Evolutionary conservation across 805 yeast genomes (phyloP), one percentile per base, ranked within the genome.

Genomic region (Kuraishia capsulata): DNA sequence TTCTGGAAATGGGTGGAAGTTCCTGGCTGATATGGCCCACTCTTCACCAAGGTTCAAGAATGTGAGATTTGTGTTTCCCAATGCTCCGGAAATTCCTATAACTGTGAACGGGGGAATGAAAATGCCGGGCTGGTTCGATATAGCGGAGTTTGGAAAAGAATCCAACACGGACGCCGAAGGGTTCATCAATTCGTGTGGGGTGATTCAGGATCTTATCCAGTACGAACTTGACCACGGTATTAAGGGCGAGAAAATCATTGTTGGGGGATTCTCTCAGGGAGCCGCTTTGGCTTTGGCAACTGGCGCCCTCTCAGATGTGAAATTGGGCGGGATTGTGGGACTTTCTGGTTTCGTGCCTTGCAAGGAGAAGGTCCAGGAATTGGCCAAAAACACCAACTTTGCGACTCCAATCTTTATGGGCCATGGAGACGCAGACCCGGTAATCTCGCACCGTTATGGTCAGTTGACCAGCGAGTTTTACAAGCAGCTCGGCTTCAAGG

Each of bases 231-330:
- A 70, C 6, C 48, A 50, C 5, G 76, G 81, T 8, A 70, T 83
- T 26, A 67, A 73, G 3, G 65, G 81, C 0, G 76, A 75, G 14
- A 73, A 82, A 38, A 82, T 92, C 35, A 64, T 92, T n/a, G 65
- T 92, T 41, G 97, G 97, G 26, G 98, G 98, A 0, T 92, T 92
- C 55, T 81, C 94, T 4, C 98, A 92, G 61, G 98, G 98, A 39
- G 94, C 87, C 36, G 88, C 95, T 2, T 43, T 90, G 9, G 62
- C 92, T 1, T 62, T 84, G 42, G 86, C 84, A 3, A 54, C 81
- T 13, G 65, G 75, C 18, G 64, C 79, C 1, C 57, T 70, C 9
- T 55, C 69, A 24, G 77, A 78, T 16, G 53, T 62, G 40, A 82
- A 81, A 51, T 64, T 89, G 17, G 97, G 84, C 6, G 97, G 96